Evolutionary conservation across 1,284 basidiomycete genomes (phyloP), one percentile per base, ranked within the genome.

Genomic region (Fomitopsis pinicola): DNA sequence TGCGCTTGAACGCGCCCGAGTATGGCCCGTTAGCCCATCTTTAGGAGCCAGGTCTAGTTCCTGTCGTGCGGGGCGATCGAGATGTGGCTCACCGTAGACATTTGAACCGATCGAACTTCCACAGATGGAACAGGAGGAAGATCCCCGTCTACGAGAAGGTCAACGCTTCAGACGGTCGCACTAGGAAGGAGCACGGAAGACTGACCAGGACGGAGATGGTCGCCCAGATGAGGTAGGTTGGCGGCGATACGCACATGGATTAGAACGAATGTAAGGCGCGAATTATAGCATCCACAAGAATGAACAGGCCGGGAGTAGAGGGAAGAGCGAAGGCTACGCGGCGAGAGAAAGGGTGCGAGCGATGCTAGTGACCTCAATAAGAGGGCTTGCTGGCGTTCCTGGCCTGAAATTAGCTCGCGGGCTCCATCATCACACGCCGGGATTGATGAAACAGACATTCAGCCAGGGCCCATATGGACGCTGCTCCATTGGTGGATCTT

Each of bases 101-200:
- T 66, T 80, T 83, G 77, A 92, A 92, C 57, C 81, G 79, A 71
- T 92, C 89, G 70, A 89, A 92, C 4, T 85, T 86, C 87, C 88
- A 92, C 45, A 92, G 73, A 69, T 92, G 89, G 67, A 82, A 88
- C 2, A 90, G 28, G 5, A 91, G 77, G 70, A 92, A 91, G 5
- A 68, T 64, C 4, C 80, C 82, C 5, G 90, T 75, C 89, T 91
- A 62, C 4, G 60, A 36, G 28, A 33, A 28, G 9, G 50, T 10
- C n/a, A 45, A 26, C 28, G 8, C 28, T 26, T 48, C 8, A 30
- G 14, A 45, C 28, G 33, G 4, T 42, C 28, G 33, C 30, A n/a
- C 46, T 15, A 22, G n/a, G 58, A 22, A 14, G 42, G 2, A 6
- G 28, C 17, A 15, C 19, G 45, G 26, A 17, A 22, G 19, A 75